These are phyloP conservation scores for Xerocomus brunneocitrinus DNA, from an alignment of 768 basidiomycete genomes.

Conservation along the genomic window DNA sequence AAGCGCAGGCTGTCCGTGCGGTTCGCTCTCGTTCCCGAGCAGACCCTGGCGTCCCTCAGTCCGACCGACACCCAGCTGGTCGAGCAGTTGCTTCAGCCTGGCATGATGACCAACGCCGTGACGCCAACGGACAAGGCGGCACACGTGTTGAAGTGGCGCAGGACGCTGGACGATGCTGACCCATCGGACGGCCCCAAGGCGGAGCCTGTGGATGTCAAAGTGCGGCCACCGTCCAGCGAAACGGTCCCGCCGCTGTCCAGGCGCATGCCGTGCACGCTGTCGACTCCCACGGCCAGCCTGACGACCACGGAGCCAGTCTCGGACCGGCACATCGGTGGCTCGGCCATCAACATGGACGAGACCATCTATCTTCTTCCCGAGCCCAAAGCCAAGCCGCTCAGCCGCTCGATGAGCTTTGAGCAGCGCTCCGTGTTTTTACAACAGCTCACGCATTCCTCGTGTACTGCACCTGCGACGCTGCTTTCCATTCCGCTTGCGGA, in stretches of 20 bases:
- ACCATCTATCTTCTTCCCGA: constrained; percentile 24
- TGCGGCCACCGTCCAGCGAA: background rate
- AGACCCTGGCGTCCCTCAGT: constrained; percentile 49
- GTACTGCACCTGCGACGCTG: constrained; percentile 41
- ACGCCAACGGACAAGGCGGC: constrained; percentile 26
- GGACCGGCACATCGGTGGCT: constrained; percentile 29
- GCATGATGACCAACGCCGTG: constrained; percentile 29
- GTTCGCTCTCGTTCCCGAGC: constrained; percentile 30
- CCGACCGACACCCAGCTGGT: constrained; percentile 44
- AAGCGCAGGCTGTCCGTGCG: constrained; percentile 28
- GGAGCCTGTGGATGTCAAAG: constrained; percentile 22
- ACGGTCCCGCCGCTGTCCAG: constrained; percentile 22
- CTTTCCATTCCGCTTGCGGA: constrained; percentile 46
- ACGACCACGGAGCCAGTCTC: constrained; percentile 27
- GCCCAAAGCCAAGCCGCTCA: constrained; percentile 29
- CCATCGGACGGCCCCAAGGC: constrained; percentile 31
- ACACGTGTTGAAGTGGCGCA: constrained; percentile 26
- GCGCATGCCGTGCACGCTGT: constrained; percentile 55
- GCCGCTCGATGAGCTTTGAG: constrained; percentile 47
- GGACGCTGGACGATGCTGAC: constrained; percentile 31
- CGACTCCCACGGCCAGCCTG: constrained; percentile 42
- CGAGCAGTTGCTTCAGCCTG: constrained; percentile 43
- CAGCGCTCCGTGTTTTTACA: constrained; percentile 50
- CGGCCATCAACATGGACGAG: constrained; percentile 21
- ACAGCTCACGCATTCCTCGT: constrained; percentile 36